phyloP scores from a whole-genome alignment of 2,329 filamentous ascomycete species.

The Myriosclerotinia curreyana region DNA sequence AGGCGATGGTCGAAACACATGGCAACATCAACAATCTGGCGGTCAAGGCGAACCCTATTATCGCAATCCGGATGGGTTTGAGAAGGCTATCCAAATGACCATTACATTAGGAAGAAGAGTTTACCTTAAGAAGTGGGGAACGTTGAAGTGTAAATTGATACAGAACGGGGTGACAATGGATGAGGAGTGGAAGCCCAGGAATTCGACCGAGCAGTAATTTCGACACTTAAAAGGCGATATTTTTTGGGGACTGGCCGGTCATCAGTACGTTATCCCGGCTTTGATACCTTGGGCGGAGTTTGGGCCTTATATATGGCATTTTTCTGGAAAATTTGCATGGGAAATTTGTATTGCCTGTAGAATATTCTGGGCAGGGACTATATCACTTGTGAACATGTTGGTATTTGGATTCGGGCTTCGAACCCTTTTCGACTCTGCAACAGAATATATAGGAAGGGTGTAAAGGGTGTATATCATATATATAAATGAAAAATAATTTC shows the following conservation, averaged over 20 bases:
- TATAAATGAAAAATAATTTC: neutral
- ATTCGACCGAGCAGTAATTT: neutral
- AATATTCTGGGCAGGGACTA: neutral
- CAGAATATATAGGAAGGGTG: neutral
- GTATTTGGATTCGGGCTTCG: neutral
- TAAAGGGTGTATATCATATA: neutral
- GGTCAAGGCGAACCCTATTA: conserved; percentile 54
- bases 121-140: conserved; percentile 47
- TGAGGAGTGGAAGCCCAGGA: conserved; percentile 45
- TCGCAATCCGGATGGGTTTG: conserved; percentile 47
- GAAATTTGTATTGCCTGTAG: neutral
- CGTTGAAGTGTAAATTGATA: conserved; percentile 44
- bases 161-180: conserved; percentile 41
- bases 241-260: neutral
- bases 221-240: neutral
- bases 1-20: conserved; percentile 46
- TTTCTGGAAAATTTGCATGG: neutral
- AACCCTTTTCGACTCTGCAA: neutral
- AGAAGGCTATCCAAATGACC: conserved; percentile 45
- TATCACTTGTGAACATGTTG: neutral
- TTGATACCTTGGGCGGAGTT: neutral
- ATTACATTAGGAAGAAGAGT: conserved; percentile 46
- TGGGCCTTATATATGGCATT: neutral
- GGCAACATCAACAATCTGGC: conserved; percentile 52
- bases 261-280: neutral